Percentiles rank a stretch among this genome's conserved stretches.
phyloP scores from a whole-genome alignment of 2,329 filamentous ascomycete species.

The Pseudogymnoascus sp. region DNA sequence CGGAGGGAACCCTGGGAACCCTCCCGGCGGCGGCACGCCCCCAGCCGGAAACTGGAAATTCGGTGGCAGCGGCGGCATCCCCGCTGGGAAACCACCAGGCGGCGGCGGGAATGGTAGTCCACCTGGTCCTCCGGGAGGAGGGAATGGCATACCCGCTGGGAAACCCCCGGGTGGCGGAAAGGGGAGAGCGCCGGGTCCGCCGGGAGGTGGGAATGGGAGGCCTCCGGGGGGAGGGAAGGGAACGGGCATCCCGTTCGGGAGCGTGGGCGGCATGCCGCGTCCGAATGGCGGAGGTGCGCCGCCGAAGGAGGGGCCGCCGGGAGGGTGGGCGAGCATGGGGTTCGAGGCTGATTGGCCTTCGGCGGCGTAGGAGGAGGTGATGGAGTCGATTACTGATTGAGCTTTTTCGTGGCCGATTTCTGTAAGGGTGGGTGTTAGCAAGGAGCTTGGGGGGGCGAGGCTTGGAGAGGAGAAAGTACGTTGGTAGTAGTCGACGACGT shows the following conservation, averaged over 20 bases:
- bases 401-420: conserved; percentile 98
- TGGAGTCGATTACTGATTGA: conserved; percentile 95
- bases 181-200: conserved; percentile 22
- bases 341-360: conserved; percentile 84
- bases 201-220: conserved; percentile 36
- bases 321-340: conserved; percentile 68
- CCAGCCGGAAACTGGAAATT: conserved; percentile 40
- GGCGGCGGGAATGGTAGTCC: conserved; percentile 9
- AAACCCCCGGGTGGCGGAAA: conserved; percentile 11
- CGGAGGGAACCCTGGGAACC: conserved; percentile 15
- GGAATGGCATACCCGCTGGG: conserved; percentile 13
- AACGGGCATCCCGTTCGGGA: conserved; percentile 30
- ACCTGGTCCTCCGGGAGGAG: conserved; percentile 13
- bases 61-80: conserved; percentile 32
- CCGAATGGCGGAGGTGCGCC: conserved; percentile 44
- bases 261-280: conserved; percentile 22
- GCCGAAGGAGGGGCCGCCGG: conserved; percentile 33
- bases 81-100: conserved; percentile 8
- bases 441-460: neutral
- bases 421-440: conserved; percentile 28
- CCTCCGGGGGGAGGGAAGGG: conserved; percentile 26
- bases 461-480: conserved; percentile 42
- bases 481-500: conserved; percentile 98
- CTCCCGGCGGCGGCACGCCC: conserved; percentile 32
- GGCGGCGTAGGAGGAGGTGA: conserved; percentile 89